Evolutionary conservation across 73 alveolate genomes (phyloP).

Genomic region (Paramecium caudatum): DNA sequence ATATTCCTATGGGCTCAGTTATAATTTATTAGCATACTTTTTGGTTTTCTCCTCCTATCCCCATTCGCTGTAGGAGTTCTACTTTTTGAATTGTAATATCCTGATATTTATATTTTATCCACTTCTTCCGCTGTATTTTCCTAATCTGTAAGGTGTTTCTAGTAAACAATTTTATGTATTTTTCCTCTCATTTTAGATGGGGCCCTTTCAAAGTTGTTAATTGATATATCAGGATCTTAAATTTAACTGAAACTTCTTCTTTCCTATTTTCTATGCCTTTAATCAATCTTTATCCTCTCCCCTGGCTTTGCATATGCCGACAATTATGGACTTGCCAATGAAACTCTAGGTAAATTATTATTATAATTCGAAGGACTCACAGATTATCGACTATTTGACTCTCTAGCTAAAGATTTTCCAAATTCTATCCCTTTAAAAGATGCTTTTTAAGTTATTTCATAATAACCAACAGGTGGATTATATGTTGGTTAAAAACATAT

Average conservation of each 20-base stretch:
- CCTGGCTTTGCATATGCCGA: constrained; percentile 44
- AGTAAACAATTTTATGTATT: background rate
- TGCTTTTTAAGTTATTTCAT: background rate
- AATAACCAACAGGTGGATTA: constrained; percentile 67
- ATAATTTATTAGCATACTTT: constrained; percentile 8
- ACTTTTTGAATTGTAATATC: constrained; percentile 25
- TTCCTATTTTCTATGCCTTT: background rate
- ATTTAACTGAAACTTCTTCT: background rate
- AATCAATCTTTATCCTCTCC: constrained; percentile 1
- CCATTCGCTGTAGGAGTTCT: background rate
- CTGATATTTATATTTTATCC: background rate
- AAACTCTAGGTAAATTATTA: constrained; percentile 6
- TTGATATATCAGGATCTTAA: constrained; percentile 42
- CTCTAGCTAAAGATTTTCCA: background rate
- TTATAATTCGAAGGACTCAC: constrained; percentile 4
- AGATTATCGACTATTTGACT: background rate
- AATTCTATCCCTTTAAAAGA: background rate
- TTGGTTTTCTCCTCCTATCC: constrained; percentile 18
- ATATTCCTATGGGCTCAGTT: constrained; percentile 55
- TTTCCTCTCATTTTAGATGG: constrained; percentile 9
- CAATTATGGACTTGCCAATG: constrained; percentile 53
- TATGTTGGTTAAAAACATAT: background rate
- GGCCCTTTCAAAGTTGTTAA: background rate
- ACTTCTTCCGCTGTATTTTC: background rate
- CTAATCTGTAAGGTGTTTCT: background rate